These are phyloP conservation scores for Chenopodium berlandieri DNA, from an alignment of 148 eudicot genomes.

Conservation along the genomic window DNA sequence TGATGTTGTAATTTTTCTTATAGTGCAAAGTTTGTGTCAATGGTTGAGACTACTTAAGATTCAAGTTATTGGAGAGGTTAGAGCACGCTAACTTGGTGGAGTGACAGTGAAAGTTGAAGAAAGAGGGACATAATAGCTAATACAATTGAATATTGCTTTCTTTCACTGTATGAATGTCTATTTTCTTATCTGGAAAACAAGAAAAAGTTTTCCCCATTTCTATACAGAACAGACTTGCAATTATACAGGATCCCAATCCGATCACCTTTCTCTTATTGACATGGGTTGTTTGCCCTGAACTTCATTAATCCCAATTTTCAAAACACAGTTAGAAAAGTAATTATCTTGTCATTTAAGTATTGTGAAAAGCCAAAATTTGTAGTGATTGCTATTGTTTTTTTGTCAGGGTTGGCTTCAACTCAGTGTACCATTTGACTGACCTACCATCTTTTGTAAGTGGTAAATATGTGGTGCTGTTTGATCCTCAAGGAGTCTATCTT, in stretches of 20 bases:
- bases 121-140: not conserved
- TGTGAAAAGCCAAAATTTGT: conserved; percentile 9
- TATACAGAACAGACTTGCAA: not conserved
- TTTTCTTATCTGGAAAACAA: not conserved
- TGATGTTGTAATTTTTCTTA: not conserved
- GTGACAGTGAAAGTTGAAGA: not conserved
- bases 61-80: not conserved
- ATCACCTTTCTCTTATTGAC: not conserved
- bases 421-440: conserved; percentile 98
- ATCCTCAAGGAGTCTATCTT: conserved; percentile 95
- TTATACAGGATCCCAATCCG: not conserved
- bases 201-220: not conserved
- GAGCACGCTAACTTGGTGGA: not conserved
- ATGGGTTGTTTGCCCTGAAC: not conserved
- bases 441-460: conserved; percentile 98
- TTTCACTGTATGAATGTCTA: not conserved
- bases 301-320: not conserved
- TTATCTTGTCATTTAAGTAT: not conserved
- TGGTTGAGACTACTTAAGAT: too few species aligned
- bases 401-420: conserved; percentile 96
- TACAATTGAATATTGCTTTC: not conserved
- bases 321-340: not conserved
- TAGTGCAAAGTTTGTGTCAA: not conserved
- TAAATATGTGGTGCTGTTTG: conserved; percentile 85
- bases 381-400: conserved; percentile 23